These are phyloP conservation scores for Fusarium chuoi DNA, from an alignment of 2,329 filamentous ascomycete species.

Conservation along the genomic window DNA sequence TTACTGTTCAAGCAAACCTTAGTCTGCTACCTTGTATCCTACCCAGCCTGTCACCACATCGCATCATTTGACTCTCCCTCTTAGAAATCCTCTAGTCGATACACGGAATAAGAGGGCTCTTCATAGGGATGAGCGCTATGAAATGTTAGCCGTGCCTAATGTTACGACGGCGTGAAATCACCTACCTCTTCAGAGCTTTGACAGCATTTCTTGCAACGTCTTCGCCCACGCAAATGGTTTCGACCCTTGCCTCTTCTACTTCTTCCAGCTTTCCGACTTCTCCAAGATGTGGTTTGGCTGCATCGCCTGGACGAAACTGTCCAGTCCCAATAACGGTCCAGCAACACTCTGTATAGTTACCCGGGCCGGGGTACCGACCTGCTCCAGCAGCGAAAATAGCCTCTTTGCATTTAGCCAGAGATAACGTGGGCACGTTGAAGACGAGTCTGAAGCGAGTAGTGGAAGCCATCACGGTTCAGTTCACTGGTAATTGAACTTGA, in stretches of 20 bases:
- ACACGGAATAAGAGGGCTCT: not conserved
- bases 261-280: not conserved
- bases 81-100: not conserved
- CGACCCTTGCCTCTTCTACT: not conserved
- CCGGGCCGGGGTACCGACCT: not conserved
- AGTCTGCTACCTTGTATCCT: too few relatives aligned
- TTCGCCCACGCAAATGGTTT: not conserved
- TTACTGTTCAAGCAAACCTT: too few relatives aligned
- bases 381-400: not conserved
- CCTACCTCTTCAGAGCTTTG: not conserved
- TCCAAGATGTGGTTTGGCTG: rapidly evolving
- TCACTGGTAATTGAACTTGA: not conserved
- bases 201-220: not conserved
- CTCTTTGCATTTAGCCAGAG: not conserved
- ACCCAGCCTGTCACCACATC: too few relatives aligned
- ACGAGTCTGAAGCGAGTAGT: not conserved
- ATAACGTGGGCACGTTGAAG: not conserved
- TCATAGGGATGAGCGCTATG: not conserved
- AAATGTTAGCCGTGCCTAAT: not conserved
- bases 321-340: not conserved
- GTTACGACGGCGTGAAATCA: not conserved
- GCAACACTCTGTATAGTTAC: not conserved
- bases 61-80: too few relatives aligned
- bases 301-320: not conserved
- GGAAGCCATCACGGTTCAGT: not conserved